Evolutionary conservation across 2,329 filamentous ascomycete genomes (phyloP).

Genomic region (Thelonectria rubi): DNA sequence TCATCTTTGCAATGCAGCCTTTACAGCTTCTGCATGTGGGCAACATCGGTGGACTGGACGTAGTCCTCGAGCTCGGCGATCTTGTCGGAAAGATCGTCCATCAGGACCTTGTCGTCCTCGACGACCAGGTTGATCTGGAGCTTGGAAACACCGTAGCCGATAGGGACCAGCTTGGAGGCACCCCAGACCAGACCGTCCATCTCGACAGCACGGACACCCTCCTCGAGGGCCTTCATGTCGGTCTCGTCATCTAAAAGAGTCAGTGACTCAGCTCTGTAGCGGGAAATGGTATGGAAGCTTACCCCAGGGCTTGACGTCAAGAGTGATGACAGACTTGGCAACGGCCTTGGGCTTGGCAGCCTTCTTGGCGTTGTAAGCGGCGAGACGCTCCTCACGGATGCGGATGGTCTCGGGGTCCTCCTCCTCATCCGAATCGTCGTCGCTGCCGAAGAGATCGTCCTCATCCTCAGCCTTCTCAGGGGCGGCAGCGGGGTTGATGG

Average conservation of each 20-base stretch:
- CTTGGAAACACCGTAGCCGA: constrained; percentile 99
- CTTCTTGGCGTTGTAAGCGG: constrained; percentile 98
- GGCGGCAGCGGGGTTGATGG: constrained; percentile 87
- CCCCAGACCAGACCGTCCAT: constrained; percentile 97
- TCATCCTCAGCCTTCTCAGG: constrained; percentile 41
- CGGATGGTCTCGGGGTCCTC: constrained; percentile 87
- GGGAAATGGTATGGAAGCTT: constrained; percentile 52
- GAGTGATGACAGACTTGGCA: constrained; percentile 94
- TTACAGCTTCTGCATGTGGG: constrained; percentile 94
- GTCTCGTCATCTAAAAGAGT: constrained; percentile 82
- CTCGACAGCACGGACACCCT: constrained; percentile 81
- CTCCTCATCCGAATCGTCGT: constrained; percentile 96
- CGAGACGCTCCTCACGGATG: constrained; percentile 88
- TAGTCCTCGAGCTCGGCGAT: constrained; percentile 89
- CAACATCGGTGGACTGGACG: constrained; percentile 93
- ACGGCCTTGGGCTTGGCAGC: constrained; percentile 88
- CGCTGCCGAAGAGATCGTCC: constrained; percentile 88
- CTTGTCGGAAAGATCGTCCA: constrained; percentile 85
- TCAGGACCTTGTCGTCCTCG: constrained; percentile 95
- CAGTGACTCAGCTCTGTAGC: constrained; percentile 28
- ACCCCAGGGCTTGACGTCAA: constrained; percentile 99
- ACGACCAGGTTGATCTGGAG: constrained; percentile 98
- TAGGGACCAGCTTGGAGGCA: constrained; percentile 84
- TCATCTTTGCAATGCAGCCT: constrained; percentile 34
- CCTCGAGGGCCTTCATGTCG: constrained; percentile 84